Evolutionary conservation across 2,329 filamentous ascomycete genomes (phyloP).

Genomic region (Stemphylium lycopersici): DNA sequence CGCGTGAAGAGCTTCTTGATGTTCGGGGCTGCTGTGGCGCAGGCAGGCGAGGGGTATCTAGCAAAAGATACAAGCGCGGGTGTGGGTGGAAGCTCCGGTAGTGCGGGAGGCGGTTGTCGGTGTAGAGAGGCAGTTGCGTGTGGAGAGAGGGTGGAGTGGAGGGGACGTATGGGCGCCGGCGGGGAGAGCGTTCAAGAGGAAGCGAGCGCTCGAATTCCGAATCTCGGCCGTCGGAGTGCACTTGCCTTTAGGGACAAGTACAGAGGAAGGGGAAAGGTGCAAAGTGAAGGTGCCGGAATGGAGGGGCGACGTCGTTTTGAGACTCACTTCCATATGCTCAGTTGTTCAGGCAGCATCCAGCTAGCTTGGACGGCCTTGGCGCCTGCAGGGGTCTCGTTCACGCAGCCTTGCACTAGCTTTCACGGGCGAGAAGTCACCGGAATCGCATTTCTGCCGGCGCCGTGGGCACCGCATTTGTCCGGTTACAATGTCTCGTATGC

Average conservation of each 20-base stretch:
- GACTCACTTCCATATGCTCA: slow-evolving; percentile 29
- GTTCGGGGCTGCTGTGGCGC: slow-evolving; percentile 18
- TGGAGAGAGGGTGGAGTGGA: slow-evolving; percentile 13
- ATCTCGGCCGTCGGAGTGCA: neutral
- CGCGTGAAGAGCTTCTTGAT: slow-evolving; percentile 38
- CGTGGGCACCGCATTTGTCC: neutral
- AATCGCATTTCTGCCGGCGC: neutral
- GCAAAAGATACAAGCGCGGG: neutral
- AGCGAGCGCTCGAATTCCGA: slow-evolving; percentile 5
- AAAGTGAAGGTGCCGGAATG: slow-evolving; percentile 23
- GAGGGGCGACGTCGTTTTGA: slow-evolving; percentile 37
- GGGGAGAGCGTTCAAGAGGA: slow-evolving; percentile 4
- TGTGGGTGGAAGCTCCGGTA: neutral
- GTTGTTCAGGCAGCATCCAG: slow-evolving; percentile 41
- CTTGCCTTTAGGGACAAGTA: neutral
- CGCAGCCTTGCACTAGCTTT: slow-evolving; percentile 20
- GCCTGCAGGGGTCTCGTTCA: slow-evolving; percentile 14
- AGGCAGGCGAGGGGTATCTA: slow-evolving; percentile 1
- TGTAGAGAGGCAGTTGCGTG: slow-evolving; percentile 2
- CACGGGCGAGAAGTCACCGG: slow-evolving; percentile 1
- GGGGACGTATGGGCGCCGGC: slow-evolving; percentile 8
- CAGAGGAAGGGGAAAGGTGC: slow-evolving; percentile 6
- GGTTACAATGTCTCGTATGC: neutral
- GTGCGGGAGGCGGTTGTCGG: slow-evolving; percentile 2
- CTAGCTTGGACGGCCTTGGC: slow-evolving; percentile 25